Conservation (phyloP, 768 basidiomycete species). For the Russula virescens region DNA sequence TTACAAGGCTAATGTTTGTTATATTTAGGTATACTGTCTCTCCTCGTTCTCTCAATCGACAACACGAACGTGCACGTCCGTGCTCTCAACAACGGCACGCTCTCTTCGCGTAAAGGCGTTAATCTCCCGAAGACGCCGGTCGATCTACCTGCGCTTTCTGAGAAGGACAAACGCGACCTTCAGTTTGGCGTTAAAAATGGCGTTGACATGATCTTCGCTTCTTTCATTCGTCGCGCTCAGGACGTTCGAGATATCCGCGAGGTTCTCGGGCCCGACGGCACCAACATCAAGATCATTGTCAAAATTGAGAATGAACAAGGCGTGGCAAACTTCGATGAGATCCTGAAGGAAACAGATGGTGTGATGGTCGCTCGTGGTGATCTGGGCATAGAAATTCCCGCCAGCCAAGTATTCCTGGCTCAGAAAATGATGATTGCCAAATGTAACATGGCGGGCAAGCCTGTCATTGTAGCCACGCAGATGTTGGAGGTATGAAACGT, state of each 20-base stretch:
- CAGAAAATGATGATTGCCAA: conserved; percentile 99
- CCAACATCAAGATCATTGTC: conserved; percentile 97
- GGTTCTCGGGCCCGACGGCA: conserved; percentile 91
- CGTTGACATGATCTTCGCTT: conserved; percentile 99
- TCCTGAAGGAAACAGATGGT: conserved; percentile 89
- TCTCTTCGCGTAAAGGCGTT: conserved; percentile 97
- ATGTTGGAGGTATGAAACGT: conserved; percentile 80
- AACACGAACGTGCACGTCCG: conserved; percentile 77
- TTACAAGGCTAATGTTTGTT: neutral
- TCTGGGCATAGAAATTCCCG: conserved; percentile 99
- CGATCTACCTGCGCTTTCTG: conserved; percentile 94
- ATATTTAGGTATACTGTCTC: conserved; percentile 70
- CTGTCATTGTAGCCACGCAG: conserved; percentile 97
- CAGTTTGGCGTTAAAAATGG: conserved; percentile 94
- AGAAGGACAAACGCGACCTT: conserved; percentile 96
- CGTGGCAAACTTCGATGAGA: conserved; percentile 98
- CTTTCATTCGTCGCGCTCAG: conserved; percentile 93
- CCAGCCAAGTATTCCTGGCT: conserved; percentile 96
- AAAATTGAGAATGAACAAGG: conserved; percentile 99
- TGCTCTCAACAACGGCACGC: conserved; percentile 82
- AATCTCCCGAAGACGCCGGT: conserved; percentile 98
- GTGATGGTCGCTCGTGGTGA: conserved; percentile 99
- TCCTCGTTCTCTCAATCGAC: conserved; percentile 88
- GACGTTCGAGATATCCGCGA: conserved; percentile 92
- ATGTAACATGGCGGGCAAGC: conserved; percentile 97